phyloP scores from a whole-genome alignment of 257 asterid genomes.

The Cruciata laevipes region DNA sequence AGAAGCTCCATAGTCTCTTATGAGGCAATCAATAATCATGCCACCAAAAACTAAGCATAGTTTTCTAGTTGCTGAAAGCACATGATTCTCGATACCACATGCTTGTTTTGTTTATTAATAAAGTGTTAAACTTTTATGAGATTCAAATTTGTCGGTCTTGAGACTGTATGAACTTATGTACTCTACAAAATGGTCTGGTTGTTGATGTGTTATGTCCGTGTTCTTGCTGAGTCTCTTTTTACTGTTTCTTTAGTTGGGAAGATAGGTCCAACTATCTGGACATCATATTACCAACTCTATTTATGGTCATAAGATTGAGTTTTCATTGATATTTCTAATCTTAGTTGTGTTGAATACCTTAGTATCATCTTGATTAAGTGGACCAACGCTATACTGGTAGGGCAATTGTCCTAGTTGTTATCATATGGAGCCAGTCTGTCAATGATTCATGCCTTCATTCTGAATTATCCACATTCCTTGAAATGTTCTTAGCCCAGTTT shows the following conservation, averaged over 20 bases:
- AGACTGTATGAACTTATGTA: not conserved
- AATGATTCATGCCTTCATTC: conserved; percentile 8
- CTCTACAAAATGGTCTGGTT: not conserved
- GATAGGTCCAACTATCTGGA: not conserved
- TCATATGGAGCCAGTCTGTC: conserved; percentile 24
- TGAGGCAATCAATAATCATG: not conserved
- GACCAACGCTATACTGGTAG: conserved; percentile 11
- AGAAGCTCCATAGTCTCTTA: not conserved
- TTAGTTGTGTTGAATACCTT: not conserved
- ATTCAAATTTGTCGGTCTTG: not conserved
- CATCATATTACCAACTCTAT: not conserved
- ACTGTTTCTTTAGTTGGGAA: not conserved
- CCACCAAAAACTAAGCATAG: not conserved
- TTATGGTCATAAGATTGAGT: not conserved
- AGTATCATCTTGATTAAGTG: not conserved
- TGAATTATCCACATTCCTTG: conserved; percentile 8
- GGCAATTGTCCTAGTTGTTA: conserved; percentile 8
- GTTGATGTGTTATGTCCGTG: not conserved
- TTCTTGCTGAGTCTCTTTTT: not conserved
- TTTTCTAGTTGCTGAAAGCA: not conserved
- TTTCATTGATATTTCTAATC: not conserved
- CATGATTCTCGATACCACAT: not conserved
- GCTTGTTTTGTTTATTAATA: not conserved
- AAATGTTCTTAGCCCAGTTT: not conserved
- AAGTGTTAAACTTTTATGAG: not conserved